Conservation (phyloP, 2,329 filamentous ascomycete genomes). For the Elsinoe batatas region DNA sequence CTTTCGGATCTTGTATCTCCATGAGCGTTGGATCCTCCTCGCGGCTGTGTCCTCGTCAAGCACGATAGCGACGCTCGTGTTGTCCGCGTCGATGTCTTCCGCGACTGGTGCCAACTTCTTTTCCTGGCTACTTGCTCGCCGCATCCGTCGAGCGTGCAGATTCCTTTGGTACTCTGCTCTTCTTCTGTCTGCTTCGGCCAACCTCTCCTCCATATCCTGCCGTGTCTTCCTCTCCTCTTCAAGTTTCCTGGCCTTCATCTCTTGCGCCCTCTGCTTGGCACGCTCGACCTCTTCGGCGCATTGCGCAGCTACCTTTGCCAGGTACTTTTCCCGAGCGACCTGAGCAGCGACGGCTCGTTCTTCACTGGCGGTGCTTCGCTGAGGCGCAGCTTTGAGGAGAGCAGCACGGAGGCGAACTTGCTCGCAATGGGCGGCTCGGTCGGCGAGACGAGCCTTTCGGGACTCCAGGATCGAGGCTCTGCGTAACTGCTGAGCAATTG, state of each 20-base stretch:
- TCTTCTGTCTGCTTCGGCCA: slow-evolving; percentile 66
- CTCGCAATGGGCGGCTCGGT: slow-evolving; percentile 71
- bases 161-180: slow-evolving; percentile 46
- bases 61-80: slow-evolving; percentile 29
- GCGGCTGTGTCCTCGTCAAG: slow-evolving; percentile 55
- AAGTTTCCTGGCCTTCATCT: slow-evolving; percentile 70
- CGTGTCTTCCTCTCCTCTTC: slow-evolving; percentile 60
- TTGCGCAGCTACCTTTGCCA: slow-evolving; percentile 70
- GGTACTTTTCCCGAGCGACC: slow-evolving; percentile 66
- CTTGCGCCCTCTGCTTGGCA: slow-evolving; percentile 73
- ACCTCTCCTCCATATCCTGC: slow-evolving; percentile 67
- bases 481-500: slow-evolving; percentile 68
- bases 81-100: slow-evolving; percentile 38
- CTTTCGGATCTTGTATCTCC: slow-evolving; percentile 51
- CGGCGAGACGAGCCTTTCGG: slow-evolving; percentile 67
- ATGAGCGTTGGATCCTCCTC: slow-evolving; percentile 58
- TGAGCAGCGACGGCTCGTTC: slow-evolving; percentile 69
- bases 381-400: slow-evolving; percentile 59
- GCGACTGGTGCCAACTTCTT: slow-evolving; percentile 44
- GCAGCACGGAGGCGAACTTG: slow-evolving; percentile 71
- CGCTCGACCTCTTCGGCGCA: slow-evolving; percentile 77
- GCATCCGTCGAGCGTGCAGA: slow-evolving; percentile 37
- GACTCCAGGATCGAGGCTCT: slow-evolving; percentile 72
- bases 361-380: slow-evolving; percentile 53
- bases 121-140: slow-evolving; percentile 32